A percentile compares a stretch with the other conserved stretches of the same genome.
Conservation (phyloP, 1,284 basidiomycete species). For the Fistulinella staudtii region DNA sequence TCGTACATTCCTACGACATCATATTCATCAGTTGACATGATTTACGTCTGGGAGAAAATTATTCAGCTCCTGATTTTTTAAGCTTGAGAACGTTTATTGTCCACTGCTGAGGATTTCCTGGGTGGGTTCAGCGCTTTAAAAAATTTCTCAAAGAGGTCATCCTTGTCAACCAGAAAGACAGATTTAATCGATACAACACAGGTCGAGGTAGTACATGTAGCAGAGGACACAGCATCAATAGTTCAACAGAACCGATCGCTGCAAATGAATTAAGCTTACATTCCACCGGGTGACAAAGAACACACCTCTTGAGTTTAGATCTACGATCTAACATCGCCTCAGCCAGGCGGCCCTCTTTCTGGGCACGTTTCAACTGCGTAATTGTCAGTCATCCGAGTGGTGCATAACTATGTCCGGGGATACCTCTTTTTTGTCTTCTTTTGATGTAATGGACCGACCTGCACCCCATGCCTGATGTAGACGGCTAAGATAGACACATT, state of each 20-base stretch:
- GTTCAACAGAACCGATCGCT: conserved; percentile 65
- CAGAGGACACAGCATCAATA: conserved; percentile 8
- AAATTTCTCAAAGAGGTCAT: conserved; percentile 1
- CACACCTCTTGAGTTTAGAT: conserved; percentile 87
- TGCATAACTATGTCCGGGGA: conserved; percentile 17
- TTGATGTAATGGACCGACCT: conserved; percentile 69
- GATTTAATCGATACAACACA: conserved; percentile 18
- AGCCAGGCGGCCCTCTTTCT: conserved; percentile 82
- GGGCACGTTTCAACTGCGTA: conserved; percentile 74
- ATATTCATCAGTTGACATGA: not conserved
- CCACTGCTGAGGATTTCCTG: conserved; percentile 3
- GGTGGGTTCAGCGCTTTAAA: not conserved
- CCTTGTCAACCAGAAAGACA: conserved; percentile 3
- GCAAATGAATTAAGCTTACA: conserved; percentile 7
- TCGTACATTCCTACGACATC: too few species aligned
- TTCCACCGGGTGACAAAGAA: conserved; percentile 7
- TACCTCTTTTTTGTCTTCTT: conserved; percentile 70
- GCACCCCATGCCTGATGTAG: conserved; percentile 87
- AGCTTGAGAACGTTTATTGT: conserved; percentile 8
- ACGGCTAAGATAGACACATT: conserved; percentile 45
- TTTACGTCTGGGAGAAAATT: not conserved
- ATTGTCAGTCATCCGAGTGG: conserved; percentile 9
- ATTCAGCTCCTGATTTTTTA: not conserved
- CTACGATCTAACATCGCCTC: conserved; percentile 88
- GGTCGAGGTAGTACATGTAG: conserved; percentile 6